These are phyloP conservation scores for Fabrea salina DNA, from an alignment of 169 alveolate species.

Conservation along the genomic window DNA sequence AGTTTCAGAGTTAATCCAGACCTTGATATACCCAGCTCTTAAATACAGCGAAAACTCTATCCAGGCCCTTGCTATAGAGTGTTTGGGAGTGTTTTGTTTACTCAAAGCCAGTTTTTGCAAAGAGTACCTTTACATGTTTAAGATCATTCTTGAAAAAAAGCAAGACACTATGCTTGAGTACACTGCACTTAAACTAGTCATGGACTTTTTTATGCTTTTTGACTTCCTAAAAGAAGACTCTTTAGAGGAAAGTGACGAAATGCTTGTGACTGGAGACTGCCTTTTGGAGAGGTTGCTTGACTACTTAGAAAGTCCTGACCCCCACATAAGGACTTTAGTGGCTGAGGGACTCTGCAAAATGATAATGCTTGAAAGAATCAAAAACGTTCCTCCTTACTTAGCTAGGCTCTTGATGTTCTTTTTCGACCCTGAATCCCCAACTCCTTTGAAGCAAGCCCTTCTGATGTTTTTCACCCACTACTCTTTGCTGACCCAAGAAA, in stretches of 20 bases:
- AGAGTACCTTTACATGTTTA: not conserved
- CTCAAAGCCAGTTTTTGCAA: not conserved
- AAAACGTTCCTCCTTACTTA: not conserved
- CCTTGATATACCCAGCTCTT: slow-evolving; percentile 14
- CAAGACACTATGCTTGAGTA: not conserved
- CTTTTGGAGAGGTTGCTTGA: not conserved
- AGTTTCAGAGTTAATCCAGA: not conserved
- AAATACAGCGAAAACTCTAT: not conserved
- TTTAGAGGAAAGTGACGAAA: not conserved
- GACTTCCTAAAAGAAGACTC: not conserved
- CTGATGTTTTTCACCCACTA: slow-evolving; percentile 13
- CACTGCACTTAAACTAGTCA: not conserved
- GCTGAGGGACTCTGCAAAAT: slow-evolving; percentile 4
- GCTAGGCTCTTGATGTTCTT: not conserved
- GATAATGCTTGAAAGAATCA: not conserved
- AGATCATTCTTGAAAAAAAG: not conserved
- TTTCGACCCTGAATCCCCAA: not conserved
- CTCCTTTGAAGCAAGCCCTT: not conserved
- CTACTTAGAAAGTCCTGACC: not conserved
- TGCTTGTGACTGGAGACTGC: not conserved
- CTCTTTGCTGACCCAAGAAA: not conserved
- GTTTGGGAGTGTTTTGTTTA: slow-evolving; percentile 4
- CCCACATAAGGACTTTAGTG: not conserved
- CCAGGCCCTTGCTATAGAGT: not conserved
- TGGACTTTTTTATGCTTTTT: slow-evolving; percentile 10